Conservation (phyloP, 805 yeast species). For the Lachancea waltii region DNA sequence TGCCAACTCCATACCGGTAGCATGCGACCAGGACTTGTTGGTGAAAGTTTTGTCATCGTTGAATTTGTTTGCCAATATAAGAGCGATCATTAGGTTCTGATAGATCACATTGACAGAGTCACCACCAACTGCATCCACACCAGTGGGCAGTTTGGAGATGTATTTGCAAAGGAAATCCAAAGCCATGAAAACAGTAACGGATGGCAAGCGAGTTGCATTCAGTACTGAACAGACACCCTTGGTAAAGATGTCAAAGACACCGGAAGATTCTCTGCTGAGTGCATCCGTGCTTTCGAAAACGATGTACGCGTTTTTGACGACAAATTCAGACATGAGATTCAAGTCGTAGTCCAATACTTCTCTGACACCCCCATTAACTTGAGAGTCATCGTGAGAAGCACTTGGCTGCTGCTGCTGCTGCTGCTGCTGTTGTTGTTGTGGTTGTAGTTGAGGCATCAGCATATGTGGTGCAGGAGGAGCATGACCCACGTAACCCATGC, state of each 20-base stretch:
- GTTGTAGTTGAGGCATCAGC: slow-evolving; percentile 6
- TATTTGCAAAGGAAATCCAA: slow-evolving; percentile 72
- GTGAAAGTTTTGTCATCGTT: slow-evolving; percentile 96
- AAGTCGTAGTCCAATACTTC: slow-evolving; percentile 75
- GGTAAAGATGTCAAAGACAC: slow-evolving; percentile 40
- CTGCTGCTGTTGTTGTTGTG: slow-evolving; percentile 11
- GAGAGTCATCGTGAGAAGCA: slow-evolving; percentile 11
- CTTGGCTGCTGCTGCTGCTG: slow-evolving; percentile 13
- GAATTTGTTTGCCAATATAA: slow-evolving; percentile 85
- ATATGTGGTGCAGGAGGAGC: slow-evolving; percentile 6
- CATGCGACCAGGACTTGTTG: slow-evolving; percentile 91
- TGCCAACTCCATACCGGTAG: slow-evolving; percentile 69
- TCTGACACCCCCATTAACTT: slow-evolving; percentile 63
- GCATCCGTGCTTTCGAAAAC: slow-evolving; percentile 47
- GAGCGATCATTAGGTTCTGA: slow-evolving; percentile 56
- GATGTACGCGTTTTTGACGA: slow-evolving; percentile 67
- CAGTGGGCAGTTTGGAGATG: slow-evolving; percentile 35
- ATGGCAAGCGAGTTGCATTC: slow-evolving; percentile 82
- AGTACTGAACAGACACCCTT: slow-evolving; percentile 60
- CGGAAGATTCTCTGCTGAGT: slow-evolving; percentile 23
- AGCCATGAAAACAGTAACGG: slow-evolving; percentile 71
- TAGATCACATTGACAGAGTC: slow-evolving; percentile 38
- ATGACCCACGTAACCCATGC: slow-evolving; percentile 13
- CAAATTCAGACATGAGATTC: slow-evolving; percentile 69
- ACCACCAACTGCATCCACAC: slow-evolving; percentile 27